Conservation (phyloP, 1,139 yeast genomes). For the Protomyces inouyei region DNA sequence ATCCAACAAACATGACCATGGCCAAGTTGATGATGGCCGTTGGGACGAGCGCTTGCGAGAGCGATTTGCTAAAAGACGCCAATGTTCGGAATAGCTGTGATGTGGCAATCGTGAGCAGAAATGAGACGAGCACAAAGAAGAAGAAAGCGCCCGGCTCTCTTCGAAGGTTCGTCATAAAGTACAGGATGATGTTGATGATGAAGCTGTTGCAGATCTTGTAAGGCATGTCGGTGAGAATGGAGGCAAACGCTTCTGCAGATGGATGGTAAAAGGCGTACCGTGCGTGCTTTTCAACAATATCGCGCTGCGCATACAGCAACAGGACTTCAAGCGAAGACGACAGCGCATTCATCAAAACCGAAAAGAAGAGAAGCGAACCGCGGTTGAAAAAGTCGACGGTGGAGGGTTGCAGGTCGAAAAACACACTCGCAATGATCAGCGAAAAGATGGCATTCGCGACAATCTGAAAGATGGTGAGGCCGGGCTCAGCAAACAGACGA, state of each 20-base stretch:
- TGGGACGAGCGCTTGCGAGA: constrained; percentile 70
- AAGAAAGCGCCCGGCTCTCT: constrained; percentile 45
- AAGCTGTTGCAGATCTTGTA: constrained; percentile 38
- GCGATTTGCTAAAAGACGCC: constrained; percentile 58
- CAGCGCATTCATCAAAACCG: constrained; percentile 42
- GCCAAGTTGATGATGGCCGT: constrained; percentile 60
- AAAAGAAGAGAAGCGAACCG: constrained; percentile 46
- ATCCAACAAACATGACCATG: constrained; percentile 67
- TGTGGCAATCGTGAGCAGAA: constrained; percentile 53
- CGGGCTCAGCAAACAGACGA: constrained; percentile 62
- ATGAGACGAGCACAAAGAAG: constrained; percentile 40
- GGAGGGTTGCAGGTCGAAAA: constrained; percentile 52
- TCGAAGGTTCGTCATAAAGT: constrained; percentile 43
- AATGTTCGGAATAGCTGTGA: constrained; percentile 67
- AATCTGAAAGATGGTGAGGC: constrained; percentile 56
- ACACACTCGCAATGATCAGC: constrained; percentile 66
- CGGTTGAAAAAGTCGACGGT: constrained; percentile 55
- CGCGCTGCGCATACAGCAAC: constrained; percentile 42
- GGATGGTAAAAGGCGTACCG: constrained; percentile 47
- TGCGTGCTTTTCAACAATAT: constrained; percentile 45
- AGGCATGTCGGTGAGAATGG: constrained; percentile 42
- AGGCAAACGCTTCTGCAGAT: constrained; percentile 45
- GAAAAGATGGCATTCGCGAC: constrained; percentile 69
- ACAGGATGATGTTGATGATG: constrained; percentile 41
- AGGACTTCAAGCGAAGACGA: constrained; percentile 45